Conservation (phyloP, 306 rosid species). For the Benincasa hispida region DNA sequence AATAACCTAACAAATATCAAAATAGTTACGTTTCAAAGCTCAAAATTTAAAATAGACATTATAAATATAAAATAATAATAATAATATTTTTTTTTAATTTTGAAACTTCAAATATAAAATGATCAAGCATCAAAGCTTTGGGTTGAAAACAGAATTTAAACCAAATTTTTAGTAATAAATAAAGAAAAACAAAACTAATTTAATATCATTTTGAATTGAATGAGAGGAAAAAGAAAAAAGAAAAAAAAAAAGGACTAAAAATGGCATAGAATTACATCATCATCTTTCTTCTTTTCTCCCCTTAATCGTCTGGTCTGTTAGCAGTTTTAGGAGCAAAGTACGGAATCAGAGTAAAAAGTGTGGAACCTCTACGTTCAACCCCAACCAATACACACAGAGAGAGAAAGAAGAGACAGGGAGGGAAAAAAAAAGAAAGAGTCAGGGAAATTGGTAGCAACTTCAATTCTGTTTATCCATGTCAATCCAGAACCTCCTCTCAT, state of each 20-base stretch:
- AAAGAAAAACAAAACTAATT: background rate
- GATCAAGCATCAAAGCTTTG: background rate
- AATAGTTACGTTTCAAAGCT: no score
- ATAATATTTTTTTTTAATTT: no score
- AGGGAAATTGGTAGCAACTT: conserved; percentile 18
- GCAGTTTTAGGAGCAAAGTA: conserved; percentile 47
- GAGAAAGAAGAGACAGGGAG: background rate
- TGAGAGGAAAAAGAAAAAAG: background rate
- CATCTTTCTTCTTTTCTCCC: conserved; percentile 17
- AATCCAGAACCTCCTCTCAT: conserved; percentile 15
- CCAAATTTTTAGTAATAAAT: background rate
- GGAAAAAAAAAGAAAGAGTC: conserved; percentile 4
- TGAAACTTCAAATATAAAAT: background rate
- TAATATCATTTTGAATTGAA: background rate
- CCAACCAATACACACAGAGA: background rate
- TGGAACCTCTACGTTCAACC: conserved; percentile 41
- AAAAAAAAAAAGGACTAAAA: background rate
- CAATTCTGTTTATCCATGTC: conserved; percentile 30
- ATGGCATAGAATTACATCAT: conserved; percentile 34
- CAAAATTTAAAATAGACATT: no score
- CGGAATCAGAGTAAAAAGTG: conserved; percentile 39
- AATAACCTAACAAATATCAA: no score
- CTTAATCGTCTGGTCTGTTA: conserved; percentile 44
- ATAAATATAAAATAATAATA: no score
- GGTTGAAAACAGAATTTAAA: background rate